phyloP scores from a whole-genome alignment of 345 rosid species.

The Euphorbia lathyris region DNA sequence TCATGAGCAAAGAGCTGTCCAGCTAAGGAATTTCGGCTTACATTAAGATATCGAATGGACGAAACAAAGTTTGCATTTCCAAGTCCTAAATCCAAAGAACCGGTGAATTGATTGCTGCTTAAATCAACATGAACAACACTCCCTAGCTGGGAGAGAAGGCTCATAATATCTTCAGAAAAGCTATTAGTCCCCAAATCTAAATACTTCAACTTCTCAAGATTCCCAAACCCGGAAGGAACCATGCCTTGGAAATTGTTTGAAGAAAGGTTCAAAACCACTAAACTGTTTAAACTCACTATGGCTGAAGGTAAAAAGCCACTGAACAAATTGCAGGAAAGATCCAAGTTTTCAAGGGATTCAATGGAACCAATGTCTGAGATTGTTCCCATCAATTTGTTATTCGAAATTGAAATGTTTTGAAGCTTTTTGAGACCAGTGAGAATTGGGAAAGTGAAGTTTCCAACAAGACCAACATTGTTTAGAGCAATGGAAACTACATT shows the following conservation, averaged over 20 bases:
- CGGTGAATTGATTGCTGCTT: constrained; percentile 67
- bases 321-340: constrained; percentile 54
- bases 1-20: constrained; percentile 77
- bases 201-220: constrained; percentile 48
- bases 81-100: constrained; percentile 71
- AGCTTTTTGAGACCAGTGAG: constrained; percentile 54
- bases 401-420: constrained; percentile 56
- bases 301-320: constrained; percentile 51
- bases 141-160: constrained; percentile 50
- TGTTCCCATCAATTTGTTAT: constrained; percentile 62
- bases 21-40: constrained; percentile 55
- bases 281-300: constrained; percentile 35
- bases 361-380: constrained; percentile 57
- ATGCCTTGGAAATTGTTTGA: constrained; percentile 49
- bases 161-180: constrained; percentile 69
- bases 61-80: constrained; percentile 64
- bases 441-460: constrained; percentile 62
- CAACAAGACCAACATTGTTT: constrained; percentile 56
- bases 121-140: constrained; percentile 53
- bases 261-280: constrained; percentile 56
- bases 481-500: constrained; percentile 57
- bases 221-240: constrained; percentile 48
- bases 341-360: constrained; percentile 51
- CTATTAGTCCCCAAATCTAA: constrained; percentile 61
- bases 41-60: constrained; percentile 51